Percentiles rank a stretch among this genome's conserved stretches.
These are phyloP conservation scores for Scutellaria minor DNA, from an alignment of 257 asterid genomes.

Conservation along the genomic window DNA sequence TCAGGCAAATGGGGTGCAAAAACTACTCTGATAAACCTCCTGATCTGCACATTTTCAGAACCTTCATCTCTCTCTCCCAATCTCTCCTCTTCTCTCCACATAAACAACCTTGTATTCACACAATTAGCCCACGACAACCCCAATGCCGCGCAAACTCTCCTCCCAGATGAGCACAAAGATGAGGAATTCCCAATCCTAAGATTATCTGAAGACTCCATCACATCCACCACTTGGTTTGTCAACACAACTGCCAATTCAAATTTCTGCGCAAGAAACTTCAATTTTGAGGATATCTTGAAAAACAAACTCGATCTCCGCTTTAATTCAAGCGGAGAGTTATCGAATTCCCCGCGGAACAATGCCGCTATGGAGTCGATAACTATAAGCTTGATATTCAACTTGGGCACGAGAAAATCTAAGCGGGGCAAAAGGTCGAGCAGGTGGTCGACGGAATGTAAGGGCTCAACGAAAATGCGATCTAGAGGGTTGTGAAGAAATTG, in stretches of 20 bases:
- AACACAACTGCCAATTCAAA: constrained; percentile 82
- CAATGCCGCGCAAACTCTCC: constrained; percentile 79
- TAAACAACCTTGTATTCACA: constrained; percentile 76
- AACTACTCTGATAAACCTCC: constrained; percentile 72
- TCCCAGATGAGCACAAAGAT: constrained; percentile 64
- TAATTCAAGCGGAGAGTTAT: constrained; percentile 64
- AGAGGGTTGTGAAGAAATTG: constrained; percentile 52
- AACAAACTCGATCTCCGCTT: constrained; percentile 68
- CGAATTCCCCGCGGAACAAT: constrained; percentile 78
- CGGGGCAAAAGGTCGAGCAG: constrained; percentile 89
- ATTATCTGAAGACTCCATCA: constrained; percentile 52
- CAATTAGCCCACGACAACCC: constrained; percentile 97
- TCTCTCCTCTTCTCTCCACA: constrained; percentile 71
- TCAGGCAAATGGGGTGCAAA: constrained; percentile 91
- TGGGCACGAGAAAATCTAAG: constrained; percentile 53
- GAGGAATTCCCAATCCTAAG: constrained; percentile 65
- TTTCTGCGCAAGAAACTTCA: constrained; percentile 59
- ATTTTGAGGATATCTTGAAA: constrained; percentile 72
- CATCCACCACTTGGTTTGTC: constrained; percentile 87
- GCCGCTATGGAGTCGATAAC: constrained; percentile 90
- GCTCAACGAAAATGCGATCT: constrained; percentile 56
- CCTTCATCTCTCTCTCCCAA: constrained; percentile 42
- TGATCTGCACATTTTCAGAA: constrained; percentile 36
- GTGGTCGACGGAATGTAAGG: constrained; percentile 73
- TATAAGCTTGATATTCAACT: constrained; percentile 56